phyloP scores from a whole-genome alignment of 2,329 filamentous ascomycete species.

The Fusarium haematococcum region DNA sequence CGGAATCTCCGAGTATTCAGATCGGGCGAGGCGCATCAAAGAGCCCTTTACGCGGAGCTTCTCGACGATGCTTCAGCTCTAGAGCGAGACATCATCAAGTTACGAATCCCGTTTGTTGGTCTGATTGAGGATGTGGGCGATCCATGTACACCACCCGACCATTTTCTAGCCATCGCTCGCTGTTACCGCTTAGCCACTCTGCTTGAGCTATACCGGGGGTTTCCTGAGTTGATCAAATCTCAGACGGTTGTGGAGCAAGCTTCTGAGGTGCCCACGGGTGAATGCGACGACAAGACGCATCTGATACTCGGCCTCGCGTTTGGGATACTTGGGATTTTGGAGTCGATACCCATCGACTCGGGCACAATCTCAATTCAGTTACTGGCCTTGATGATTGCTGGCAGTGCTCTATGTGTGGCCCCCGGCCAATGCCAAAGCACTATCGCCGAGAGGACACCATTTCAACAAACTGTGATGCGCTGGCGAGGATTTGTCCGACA shows the following conservation, averaged over 20 bases:
- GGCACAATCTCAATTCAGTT: constrained; percentile 21
- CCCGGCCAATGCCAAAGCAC: not conserved
- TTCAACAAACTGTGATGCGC: not conserved
- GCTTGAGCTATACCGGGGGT: constrained; percentile 17
- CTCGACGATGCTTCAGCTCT: constrained; percentile 5
- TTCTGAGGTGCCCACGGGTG: not conserved
- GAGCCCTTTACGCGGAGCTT: not conserved
- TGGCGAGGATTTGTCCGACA: constrained; percentile 16
- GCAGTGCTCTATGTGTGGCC: constrained; percentile 2
- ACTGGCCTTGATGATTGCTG: constrained; percentile 16
- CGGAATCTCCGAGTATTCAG: constrained; percentile 4
- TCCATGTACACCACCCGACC: not conserved
- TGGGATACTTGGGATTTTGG: not conserved
- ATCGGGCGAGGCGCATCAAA: not conserved
- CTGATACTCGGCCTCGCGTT: not conserved
- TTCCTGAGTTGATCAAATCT: constrained; percentile 9
- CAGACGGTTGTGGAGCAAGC: not conserved
- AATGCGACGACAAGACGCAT: not conserved
- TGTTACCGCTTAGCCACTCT: constrained; percentile 20
- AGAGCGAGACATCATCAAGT: not conserved
- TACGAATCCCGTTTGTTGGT: constrained; percentile 2
- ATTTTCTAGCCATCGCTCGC: constrained; percentile 7
- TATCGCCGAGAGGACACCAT: not conserved
- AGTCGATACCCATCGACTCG: constrained; percentile 13
- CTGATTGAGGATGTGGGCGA: constrained; percentile 22